These are phyloP conservation scores for Orbilia javanica DNA, from an alignment of 2,329 filamentous ascomycete genomes.

Conservation along the genomic window DNA sequence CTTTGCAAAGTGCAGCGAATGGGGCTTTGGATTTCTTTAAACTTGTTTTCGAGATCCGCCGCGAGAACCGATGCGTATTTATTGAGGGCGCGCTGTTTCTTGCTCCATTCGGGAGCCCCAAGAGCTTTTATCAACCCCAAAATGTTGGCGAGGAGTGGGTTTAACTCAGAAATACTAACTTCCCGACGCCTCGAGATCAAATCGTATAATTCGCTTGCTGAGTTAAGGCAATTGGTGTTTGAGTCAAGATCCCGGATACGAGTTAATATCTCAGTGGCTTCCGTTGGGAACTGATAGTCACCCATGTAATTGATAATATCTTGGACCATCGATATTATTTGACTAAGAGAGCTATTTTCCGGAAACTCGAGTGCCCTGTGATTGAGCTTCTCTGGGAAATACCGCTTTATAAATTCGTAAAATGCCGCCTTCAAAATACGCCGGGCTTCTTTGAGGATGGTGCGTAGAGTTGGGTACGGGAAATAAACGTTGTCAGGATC, in stretches of 20 bases:
- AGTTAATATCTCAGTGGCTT: not conserved
- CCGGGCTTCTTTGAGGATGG: constrained; percentile 42
- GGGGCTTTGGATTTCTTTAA: constrained; percentile 39
- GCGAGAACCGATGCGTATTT: constrained; percentile 29
- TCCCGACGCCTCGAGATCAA: constrained; percentile 25
- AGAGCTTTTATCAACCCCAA: constrained; percentile 30
- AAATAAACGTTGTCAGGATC: constrained; percentile 37
- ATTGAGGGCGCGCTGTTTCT: constrained; percentile 21
- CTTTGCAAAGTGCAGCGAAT: constrained; percentile 15
- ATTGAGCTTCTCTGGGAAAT: constrained; percentile 36
- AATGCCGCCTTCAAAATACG: constrained; percentile 35
- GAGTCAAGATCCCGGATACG: constrained; percentile 8
- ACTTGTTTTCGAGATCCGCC: constrained; percentile 37
- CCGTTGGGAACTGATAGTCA: not conserved
- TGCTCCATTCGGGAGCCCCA: not conserved
- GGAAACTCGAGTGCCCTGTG: constrained; percentile 20
- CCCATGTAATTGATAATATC: constrained; percentile 27
- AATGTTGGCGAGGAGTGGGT: not conserved
- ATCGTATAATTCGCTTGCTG: constrained; percentile 36
- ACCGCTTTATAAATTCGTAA: constrained; percentile 36
- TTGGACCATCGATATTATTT: constrained; percentile 39
- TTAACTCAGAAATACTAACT: constrained; percentile 23
- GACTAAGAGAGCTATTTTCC: constrained; percentile 38
- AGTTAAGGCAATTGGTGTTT: constrained; percentile 6
- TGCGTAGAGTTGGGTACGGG: constrained; percentile 43